Percentiles rank a stretch among this genome's conserved stretches.
These are phyloP conservation scores for Paramecium bursaria DNA, from an alignment of 73 alveolate species.

Conservation along the genomic window DNA sequence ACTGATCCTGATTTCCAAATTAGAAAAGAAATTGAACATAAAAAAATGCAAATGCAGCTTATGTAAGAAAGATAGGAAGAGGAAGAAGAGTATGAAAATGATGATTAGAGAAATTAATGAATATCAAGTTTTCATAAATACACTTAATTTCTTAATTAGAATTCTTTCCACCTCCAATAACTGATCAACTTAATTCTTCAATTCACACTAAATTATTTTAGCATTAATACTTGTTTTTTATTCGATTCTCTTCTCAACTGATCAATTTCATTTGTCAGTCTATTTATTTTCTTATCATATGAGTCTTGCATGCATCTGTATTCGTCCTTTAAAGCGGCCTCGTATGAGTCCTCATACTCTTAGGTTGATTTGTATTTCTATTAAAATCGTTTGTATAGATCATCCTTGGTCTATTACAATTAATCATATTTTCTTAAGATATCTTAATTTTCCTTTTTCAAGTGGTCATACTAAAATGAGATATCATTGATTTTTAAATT, in stretches of 20 bases:
- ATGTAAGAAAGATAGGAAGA: constrained; percentile 6
- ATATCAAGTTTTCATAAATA: constrained; percentile 23
- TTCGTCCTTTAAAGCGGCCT: constrained; percentile 39
- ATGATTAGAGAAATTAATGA: not conserved
- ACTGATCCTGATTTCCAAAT: constrained; percentile 36
- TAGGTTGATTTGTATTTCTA: not conserved
- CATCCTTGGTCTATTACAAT: not conserved
- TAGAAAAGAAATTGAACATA: constrained; percentile 36
- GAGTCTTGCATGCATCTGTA: constrained; percentile 1
- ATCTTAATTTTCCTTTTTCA: not conserved
- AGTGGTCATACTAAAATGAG: not conserved
- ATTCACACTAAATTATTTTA: not conserved
- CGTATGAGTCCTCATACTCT: constrained; percentile 3
- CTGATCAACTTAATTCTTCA: not conserved
- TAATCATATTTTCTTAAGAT: not conserved
- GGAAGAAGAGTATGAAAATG: not conserved
- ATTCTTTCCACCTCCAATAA: not conserved
- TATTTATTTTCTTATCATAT: not conserved
- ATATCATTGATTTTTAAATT: constrained; percentile 4
- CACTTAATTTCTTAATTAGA: constrained; percentile 19
- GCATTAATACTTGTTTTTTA: not conserved
- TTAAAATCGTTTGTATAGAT: not conserved
- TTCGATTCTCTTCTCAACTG: not conserved
- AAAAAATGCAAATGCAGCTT: too few species aligned
- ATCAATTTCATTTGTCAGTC: not conserved